Base-by-base conservation (phyloP, 345 rosid species). In the Reutealis trisperma region DNA sequence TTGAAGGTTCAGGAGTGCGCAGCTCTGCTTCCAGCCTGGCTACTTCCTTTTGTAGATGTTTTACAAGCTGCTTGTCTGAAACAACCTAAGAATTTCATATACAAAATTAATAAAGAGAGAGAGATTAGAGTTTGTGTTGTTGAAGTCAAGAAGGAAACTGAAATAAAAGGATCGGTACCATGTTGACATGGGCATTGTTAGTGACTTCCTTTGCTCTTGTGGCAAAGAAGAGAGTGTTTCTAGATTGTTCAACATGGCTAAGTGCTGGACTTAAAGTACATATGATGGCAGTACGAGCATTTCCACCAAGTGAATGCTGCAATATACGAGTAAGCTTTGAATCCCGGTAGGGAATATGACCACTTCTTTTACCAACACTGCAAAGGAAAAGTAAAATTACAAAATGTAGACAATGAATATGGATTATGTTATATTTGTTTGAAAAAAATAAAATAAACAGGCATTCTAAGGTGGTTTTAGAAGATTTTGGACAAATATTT, bases 131-230 rank as follows among this genome's bases (percentile, higher is more conserved):
- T 66, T 67, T 62, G 19, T 25, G 11, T 57, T 63, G 14, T 24
- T 37, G 5, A 73, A 69, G 37, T 44, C 15, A 12, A 12, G 63
- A 47, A 57, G 18, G 32, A 58, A 64, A 79, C 42, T 25, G 74
- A 37, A 24, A 11, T 2, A 67, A 5, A 41, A 64, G 21, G 70
- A 74, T 75, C 72, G 68, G 66, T 94, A 96, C 99, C 99, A 96
- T 90, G 86, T 96, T 96, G 63, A 96, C 99, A 19, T 90, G 94
- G 63, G 99, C 99, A 86, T 91, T 96, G 83, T 96, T 94, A 22
- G 99, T 96, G 77, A 96, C 99, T 91, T 96, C 99, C 90, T 96
- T 96, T 9, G 99, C 99, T 82, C 98, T 79, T 72, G 98, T 96
- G 51, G 99, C 99, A 34, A 96, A 96, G 84, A 82, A 88, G 18